phyloP scores from a whole-genome alignment of 768 basidiomycete species.

The Lentinula edodes region DNA sequence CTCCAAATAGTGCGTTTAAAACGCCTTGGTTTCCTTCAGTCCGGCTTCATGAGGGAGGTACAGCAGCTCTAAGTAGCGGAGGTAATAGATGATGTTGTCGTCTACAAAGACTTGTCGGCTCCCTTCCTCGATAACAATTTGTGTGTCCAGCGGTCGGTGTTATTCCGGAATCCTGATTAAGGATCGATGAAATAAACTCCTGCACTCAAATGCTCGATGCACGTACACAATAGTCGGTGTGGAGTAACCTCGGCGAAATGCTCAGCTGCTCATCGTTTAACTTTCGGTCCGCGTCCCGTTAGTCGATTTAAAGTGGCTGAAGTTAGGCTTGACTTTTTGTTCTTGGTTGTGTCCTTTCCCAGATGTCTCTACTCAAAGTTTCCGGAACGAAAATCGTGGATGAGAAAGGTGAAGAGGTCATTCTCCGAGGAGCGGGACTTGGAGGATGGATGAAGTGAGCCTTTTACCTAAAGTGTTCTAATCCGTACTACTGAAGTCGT shows the following conservation, averaged over 20 bases:
- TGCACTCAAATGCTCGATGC: not conserved
- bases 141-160: not conserved
- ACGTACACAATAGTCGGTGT: not conserved
- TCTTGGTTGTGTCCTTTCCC: not conserved
- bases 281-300: not conserved
- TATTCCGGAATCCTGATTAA: not conserved
- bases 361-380: constrained; percentile 49
- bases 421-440: constrained; percentile 69
- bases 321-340: not conserved
- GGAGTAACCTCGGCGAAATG: constrained; percentile 4
- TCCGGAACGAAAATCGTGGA: constrained; percentile 58
- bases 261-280: not conserved
- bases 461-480: constrained; percentile 10
- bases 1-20: not conserved
- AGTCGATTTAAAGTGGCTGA: not conserved
- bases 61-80: not conserved
- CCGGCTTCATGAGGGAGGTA: not conserved
- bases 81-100: not conserved
- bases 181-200: not conserved
- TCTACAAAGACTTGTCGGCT: not conserved
- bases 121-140: not conserved
- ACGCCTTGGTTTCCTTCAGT: constrained; percentile 6
- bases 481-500: not conserved
- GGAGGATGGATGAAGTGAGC: constrained; percentile 87
- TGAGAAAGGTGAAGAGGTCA: constrained; percentile 47